phyloP scores from a whole-genome alignment of 2,329 filamentous ascomycete genomes.

The Ophiostoma perfectum region DNA sequence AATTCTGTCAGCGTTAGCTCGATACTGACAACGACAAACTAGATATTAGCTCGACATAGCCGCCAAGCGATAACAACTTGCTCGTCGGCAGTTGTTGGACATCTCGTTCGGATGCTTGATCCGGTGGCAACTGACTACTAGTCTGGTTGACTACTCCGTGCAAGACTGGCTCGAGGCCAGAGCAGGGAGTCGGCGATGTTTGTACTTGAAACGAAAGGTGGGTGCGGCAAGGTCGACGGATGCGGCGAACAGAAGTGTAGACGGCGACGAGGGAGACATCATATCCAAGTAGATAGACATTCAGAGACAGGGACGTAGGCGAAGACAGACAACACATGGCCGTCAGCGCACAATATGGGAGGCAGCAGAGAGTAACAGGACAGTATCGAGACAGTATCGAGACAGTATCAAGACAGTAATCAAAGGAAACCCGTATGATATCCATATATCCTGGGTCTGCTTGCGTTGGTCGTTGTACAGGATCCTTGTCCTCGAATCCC shows the following conservation, averaged over 20 bases:
- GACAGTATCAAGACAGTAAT: neutral
- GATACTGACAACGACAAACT: no score
- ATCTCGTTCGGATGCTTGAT: neutral
- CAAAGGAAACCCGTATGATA: neutral
- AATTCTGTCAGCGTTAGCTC: no score
- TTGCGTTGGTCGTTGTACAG: neutral
- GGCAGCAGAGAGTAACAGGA: neutral
- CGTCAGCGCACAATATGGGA: neutral
- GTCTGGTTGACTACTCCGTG: no score
- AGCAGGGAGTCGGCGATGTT: no score
- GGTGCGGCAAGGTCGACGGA: no score
- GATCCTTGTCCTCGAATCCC: no score
- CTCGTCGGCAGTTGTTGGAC: neutral
- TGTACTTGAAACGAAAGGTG: no score
- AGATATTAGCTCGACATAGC: neutral
- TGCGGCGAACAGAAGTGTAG: no score
- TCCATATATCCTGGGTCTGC: neutral
- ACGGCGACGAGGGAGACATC: neutral
- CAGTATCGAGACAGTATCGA: neutral
- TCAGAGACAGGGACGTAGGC: neutral
- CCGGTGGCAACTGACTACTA: neutral
- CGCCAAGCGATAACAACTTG: constrained; percentile 8
- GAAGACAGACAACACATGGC: neutral
- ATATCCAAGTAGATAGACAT: neutral
- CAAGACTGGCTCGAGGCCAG: no score